Evolutionary conservation across 2,329 filamentous ascomycete species (phyloP).

Genomic region (Ophiostoma montium): DNA sequence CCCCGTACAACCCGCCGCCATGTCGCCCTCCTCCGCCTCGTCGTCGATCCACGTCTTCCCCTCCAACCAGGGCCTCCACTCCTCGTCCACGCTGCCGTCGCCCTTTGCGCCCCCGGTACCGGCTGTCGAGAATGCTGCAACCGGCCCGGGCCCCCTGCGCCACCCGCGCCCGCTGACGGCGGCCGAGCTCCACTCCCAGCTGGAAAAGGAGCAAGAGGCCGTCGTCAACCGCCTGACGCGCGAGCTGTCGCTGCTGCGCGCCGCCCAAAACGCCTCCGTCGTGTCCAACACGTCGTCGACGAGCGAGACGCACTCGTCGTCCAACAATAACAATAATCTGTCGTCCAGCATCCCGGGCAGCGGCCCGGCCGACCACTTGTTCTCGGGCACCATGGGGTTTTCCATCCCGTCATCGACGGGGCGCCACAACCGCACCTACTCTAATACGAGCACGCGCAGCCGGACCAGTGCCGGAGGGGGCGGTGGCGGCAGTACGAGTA

Average conservation of each 20-base stretch:
- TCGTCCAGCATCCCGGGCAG: constrained; percentile 14
- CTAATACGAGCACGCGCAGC: constrained; percentile 39
- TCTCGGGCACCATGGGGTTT: constrained; percentile 43
- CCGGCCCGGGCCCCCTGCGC: constrained; percentile 58
- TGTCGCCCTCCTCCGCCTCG: no score
- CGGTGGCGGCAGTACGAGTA: not conserved
- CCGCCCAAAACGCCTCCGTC: constrained; percentile 51
- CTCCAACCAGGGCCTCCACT: constrained; percentile 32
- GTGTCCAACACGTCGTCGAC: constrained; percentile 51
- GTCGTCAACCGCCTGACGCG: constrained; percentile 89
- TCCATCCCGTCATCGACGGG: constrained; percentile 37
- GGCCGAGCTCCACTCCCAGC: constrained; percentile 73
- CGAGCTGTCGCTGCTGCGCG: constrained; percentile 72
- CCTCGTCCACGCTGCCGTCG: constrained; percentile 28
- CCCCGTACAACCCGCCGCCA: constrained; percentile 24
- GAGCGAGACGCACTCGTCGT: constrained; percentile 25
- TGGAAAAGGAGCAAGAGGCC: constrained; percentile 92
- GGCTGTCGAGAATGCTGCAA: constrained; percentile 29
- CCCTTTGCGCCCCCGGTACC: constrained; percentile 18
- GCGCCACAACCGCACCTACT: constrained; percentile 43
- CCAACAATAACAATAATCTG: constrained; percentile 17
- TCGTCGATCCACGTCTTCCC: constrained; percentile 42
- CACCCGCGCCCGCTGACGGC: constrained; percentile 81
- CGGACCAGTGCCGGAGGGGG: constrained; percentile 19
- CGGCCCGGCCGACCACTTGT: constrained; percentile 28